phyloP scores from a whole-genome alignment of 331 rosid genomes.

The Erythrophleum ivorense region DNA sequence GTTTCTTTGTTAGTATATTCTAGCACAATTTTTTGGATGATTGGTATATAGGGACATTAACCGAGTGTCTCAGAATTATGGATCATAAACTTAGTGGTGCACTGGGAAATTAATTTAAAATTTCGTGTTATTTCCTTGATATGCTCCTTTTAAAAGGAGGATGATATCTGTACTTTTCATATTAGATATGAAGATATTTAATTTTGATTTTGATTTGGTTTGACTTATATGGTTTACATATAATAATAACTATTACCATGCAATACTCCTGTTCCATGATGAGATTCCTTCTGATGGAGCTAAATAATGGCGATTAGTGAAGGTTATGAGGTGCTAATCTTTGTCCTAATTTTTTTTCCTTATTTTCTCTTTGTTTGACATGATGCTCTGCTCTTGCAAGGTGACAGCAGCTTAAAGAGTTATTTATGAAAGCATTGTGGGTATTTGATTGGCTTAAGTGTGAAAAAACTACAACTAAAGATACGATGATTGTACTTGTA shows the following conservation, averaged over 20 bases:
- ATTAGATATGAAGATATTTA: not conserved
- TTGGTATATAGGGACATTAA: no score
- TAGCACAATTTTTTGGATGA: no score
- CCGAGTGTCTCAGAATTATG: no score
- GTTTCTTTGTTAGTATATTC: no score
- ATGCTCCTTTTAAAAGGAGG: no score
- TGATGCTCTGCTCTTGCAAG: not conserved
- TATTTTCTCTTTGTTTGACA: not conserved
- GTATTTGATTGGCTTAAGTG: no score
- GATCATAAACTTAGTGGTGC: no score
- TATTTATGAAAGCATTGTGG: not conserved
- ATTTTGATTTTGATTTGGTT: not conserved
- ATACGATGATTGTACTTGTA: no score
- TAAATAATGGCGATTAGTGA: not conserved
- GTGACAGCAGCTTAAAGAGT: not conserved
- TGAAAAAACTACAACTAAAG: no score
- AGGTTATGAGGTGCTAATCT: not conserved
- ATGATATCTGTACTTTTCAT: no score
- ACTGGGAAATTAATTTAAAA: no score
- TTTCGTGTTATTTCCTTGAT: no score
- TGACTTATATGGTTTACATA: not conserved
- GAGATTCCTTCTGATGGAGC: not conserved
- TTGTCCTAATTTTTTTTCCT: not conserved
- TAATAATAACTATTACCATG: not conserved
- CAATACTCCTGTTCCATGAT: not conserved